phyloP scores from a whole-genome alignment of 2,329 filamentous ascomycete species.

The Aurifilum marmelostoma region DNA sequence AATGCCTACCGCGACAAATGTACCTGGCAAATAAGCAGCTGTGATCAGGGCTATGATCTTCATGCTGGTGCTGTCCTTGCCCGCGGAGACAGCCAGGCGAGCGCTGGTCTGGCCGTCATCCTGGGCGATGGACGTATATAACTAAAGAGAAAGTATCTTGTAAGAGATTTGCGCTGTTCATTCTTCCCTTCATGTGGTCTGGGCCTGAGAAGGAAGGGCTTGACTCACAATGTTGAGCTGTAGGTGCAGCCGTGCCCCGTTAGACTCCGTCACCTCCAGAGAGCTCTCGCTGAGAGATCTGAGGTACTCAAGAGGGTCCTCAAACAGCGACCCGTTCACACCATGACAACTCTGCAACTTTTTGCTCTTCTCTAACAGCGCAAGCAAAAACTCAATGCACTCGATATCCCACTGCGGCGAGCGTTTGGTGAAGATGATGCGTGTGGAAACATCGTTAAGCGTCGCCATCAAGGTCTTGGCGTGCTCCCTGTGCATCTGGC shows the following conservation, averaged over 20 bases:
- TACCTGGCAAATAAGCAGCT: slow-evolving; percentile 8
- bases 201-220: neutral
- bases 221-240: slow-evolving; percentile 12
- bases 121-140: slow-evolving; percentile 13
- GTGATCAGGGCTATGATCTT: slow-evolving; percentile 15
- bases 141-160: neutral
- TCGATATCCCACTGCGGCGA: slow-evolving; percentile 12
- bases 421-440: slow-evolving; percentile 3
- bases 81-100: slow-evolving; percentile 2
- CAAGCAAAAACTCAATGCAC: neutral
- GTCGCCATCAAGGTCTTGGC: neutral
- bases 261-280: neutral
- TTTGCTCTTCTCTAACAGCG: neutral
- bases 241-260: neutral
- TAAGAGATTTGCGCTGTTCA: neutral
- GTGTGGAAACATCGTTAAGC: slow-evolving; percentile 5
- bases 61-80: slow-evolving; percentile 15
- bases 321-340: neutral
- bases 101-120: slow-evolving; percentile 13
- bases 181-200: too few relatives aligned
- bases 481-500: neutral
- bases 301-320: slow-evolving; percentile 2
- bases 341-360: neutral
- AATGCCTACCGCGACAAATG: neutral
- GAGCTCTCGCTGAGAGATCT: neutral